Conservation (phyloP, 1,139 yeast genomes). For the Yamadazyma conglobata region DNA sequence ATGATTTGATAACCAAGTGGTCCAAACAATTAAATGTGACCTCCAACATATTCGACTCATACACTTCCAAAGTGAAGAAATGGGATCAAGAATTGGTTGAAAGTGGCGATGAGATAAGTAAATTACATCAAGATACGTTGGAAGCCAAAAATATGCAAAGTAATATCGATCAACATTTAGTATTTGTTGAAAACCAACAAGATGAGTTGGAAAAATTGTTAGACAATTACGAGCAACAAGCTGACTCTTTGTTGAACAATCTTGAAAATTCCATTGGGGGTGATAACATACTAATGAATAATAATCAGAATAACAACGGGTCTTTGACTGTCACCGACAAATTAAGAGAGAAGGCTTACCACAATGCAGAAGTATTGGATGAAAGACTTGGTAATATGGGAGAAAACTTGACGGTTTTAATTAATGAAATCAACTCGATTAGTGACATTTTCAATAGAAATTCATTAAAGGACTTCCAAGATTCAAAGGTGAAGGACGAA, state of each 20-base stretch:
- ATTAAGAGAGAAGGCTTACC: constrained; percentile 87
- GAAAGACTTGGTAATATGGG: constrained; percentile 79
- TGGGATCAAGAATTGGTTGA: constrained; percentile 86
- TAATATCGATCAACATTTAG: constrained; percentile 81
- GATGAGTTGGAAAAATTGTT: constrained; percentile 81
- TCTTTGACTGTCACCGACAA: constrained; percentile 61
- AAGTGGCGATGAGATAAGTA: constrained; percentile 82
- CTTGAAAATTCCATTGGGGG: constrained; percentile 26
- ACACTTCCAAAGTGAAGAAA: constrained; percentile 67
- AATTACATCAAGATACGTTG: constrained; percentile 71
- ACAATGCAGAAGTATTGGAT: constrained; percentile 80
- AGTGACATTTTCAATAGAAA: constrained; percentile 76
- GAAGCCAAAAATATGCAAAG: constrained; percentile 83
- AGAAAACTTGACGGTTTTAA: constrained; percentile 68
- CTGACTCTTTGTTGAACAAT: constrained; percentile 54
- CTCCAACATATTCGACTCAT: constrained; percentile 70
- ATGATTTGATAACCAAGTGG: constrained; percentile 92
- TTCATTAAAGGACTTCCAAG: constrained; percentile 28
- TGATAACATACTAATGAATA: constrained; percentile 12
- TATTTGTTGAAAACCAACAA: constrained; percentile 88
- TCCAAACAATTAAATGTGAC: constrained; percentile 77
- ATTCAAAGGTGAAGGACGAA: constrained; percentile 21
- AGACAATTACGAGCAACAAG: constrained; percentile 83
- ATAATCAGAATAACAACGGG: constrained; percentile 10
- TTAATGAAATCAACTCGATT: constrained; percentile 81